Conservation (phyloP, 2,329 filamentous ascomycete genomes). For the Beauveria sp. region DNA sequence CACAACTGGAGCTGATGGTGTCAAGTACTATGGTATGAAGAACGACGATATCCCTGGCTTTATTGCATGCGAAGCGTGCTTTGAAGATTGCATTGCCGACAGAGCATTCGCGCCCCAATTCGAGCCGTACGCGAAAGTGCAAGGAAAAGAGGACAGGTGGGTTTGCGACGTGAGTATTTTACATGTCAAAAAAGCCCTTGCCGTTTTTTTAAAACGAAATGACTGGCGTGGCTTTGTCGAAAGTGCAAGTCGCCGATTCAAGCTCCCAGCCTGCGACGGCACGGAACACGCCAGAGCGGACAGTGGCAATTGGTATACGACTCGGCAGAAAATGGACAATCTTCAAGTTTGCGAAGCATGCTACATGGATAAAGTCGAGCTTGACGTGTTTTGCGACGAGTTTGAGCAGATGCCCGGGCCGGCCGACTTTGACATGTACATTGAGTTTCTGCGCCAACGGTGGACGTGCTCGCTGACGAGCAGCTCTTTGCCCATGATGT, state of each 20-base stretch:
- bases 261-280: slow-evolving; percentile 23
- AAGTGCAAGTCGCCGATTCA: slow-evolving; percentile 16
- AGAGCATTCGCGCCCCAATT: slow-evolving; percentile 24
- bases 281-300: slow-evolving; percentile 14
- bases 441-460: slow-evolving; percentile 16
- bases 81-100: slow-evolving; percentile 24
- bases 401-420: slow-evolving; percentile 18
- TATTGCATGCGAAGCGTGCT: slow-evolving; percentile 31
- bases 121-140: slow-evolving; percentile 15
- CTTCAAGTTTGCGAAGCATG: slow-evolving; percentile 27
- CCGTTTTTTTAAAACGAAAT: slow-evolving; percentile 15
- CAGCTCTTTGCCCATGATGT: slow-evolving; percentile 16
- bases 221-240: slow-evolving; percentile 25
- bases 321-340: slow-evolving; percentile 18
- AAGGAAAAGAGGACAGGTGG: slow-evolving; percentile 24
- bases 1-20: slow-evolving; percentile 16
- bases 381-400: slow-evolving; percentile 21
- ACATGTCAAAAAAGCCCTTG: slow-evolving; percentile 17
- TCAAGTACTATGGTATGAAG: slow-evolving; percentile 26
- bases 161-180: slow-evolving; percentile 23
- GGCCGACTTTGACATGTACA: slow-evolving; percentile 17
- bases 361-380: slow-evolving; percentile 25
- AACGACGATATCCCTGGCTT: slow-evolving; percentile 24
- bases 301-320: slow-evolving; percentile 20
- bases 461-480: slow-evolving; percentile 21